Conservation (phyloP, 1,284 basidiomycete species). For the Grifola frondosa region DNA sequence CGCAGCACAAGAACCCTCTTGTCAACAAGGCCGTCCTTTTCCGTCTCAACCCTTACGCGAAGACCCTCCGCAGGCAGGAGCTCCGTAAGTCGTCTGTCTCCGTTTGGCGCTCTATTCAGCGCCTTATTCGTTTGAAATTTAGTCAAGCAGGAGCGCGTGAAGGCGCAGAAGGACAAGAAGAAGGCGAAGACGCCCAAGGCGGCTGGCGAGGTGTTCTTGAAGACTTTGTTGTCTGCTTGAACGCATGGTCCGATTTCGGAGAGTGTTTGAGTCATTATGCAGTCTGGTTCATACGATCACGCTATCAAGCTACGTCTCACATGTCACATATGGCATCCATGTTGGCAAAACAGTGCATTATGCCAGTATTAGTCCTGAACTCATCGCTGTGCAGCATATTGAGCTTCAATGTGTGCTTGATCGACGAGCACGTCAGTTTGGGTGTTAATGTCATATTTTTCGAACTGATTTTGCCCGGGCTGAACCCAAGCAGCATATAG, state of each 20-base stretch:
- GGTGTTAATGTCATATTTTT: too few species aligned
- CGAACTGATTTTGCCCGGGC: too few species aligned
- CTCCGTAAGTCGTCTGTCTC: slow-evolving; percentile 57
- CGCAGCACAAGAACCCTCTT: slow-evolving; percentile 99
- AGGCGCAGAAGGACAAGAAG: slow-evolving; percentile 63
- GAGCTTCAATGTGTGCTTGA: too few species aligned
- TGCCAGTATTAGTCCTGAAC: not conserved
- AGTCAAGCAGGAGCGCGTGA: slow-evolving; percentile 80
- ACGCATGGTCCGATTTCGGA: slow-evolving; percentile 4
- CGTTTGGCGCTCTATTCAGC: slow-evolving; percentile 3
- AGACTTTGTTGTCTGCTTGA: slow-evolving; percentile 85
- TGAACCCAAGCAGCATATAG: too few species aligned
- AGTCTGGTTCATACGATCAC: slow-evolving; percentile 23
- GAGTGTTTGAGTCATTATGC: slow-evolving; percentile 25
- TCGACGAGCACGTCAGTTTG: too few species aligned
- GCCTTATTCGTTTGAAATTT: too few species aligned
- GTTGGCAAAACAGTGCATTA: slow-evolving; percentile 10
- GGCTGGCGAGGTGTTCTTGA: slow-evolving; percentile 86
- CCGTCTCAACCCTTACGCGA: slow-evolving; percentile 99
- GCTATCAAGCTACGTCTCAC: slow-evolving; percentile 15
- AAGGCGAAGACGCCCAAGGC: slow-evolving; percentile 59
- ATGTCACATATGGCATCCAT: slow-evolving; percentile 28
- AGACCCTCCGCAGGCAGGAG: slow-evolving; percentile 87
- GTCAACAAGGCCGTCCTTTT: slow-evolving; percentile 96
- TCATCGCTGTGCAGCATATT: not conserved